These are phyloP conservation scores for Sambucus nigra DNA, from an alignment of 129 eudicot species.

Conservation along the genomic window DNA sequence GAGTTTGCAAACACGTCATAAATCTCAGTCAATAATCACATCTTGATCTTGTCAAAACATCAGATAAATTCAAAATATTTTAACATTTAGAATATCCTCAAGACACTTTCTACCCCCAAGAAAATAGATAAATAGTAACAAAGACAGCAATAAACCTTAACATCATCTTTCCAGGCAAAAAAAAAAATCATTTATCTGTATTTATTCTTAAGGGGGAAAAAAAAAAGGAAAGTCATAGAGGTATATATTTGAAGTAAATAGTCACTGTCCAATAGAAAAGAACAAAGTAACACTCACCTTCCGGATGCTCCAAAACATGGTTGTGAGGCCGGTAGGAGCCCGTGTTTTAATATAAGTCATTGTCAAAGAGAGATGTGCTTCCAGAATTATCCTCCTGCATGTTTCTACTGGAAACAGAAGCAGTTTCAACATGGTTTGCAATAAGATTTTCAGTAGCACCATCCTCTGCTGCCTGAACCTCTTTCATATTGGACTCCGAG, in stretches of 20 bases:
- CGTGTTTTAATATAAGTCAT: slow-evolving; percentile 34
- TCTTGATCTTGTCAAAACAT: neutral
- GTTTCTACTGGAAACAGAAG: slow-evolving; percentile 37
- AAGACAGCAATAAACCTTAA: neutral
- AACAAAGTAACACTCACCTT: slow-evolving; percentile 35
- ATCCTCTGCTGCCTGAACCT: slow-evolving; percentile 45
- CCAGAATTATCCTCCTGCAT: slow-evolving; percentile 41
- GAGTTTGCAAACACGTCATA: neutral
- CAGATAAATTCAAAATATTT: no score
- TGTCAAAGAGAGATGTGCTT: slow-evolving; percentile 36
- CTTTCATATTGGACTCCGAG: slow-evolving; percentile 33
- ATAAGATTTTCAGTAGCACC: slow-evolving; percentile 28
- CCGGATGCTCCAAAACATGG: slow-evolving; percentile 40
- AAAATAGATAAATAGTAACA: neutral
- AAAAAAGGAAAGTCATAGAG: neutral
- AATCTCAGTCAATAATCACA: neutral
- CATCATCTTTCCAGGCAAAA: neutral
- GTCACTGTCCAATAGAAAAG: neutral
- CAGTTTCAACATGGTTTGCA: slow-evolving; percentile 26
- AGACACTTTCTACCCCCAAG: neutral
- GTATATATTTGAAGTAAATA: neutral
- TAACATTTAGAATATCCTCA: neutral
- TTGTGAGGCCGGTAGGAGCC: slow-evolving; percentile 42
- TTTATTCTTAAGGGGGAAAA: neutral
- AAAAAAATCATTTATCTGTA: neutral